These are phyloP conservation scores for Exophiala aquamarina DNA, from an alignment of 2,329 filamentous ascomycete genomes.

Conservation along the genomic window DNA sequence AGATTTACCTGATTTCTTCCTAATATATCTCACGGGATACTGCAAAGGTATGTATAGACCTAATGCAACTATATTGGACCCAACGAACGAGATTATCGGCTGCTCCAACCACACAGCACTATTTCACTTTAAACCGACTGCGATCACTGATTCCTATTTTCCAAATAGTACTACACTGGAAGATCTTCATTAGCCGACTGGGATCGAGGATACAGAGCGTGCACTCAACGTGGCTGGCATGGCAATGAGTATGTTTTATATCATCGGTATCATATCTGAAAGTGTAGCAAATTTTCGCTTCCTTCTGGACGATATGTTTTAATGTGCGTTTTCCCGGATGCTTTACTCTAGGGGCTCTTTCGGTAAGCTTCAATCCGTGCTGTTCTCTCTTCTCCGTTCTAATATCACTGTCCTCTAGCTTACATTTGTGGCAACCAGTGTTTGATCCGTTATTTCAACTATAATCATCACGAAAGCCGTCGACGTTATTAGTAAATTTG, in stretches of 20 bases:
- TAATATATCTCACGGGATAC: conserved; percentile 60
- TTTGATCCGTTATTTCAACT: conserved; percentile 50
- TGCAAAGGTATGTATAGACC: conserved; percentile 49
- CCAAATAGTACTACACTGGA: conserved; percentile 48
- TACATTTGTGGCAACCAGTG: background rate
- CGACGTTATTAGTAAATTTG: conserved; percentile 55
- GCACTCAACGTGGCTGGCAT: conserved; percentile 50
- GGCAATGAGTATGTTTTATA: conserved; percentile 60
- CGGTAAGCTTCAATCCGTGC: conserved; percentile 3
- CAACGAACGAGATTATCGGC: conserved; percentile 51
- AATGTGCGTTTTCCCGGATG: too few relatives aligned
- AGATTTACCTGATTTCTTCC: conserved; percentile 61
- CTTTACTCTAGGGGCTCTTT: background rate
- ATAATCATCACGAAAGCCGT: conserved; percentile 58
- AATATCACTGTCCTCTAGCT: too few relatives aligned
- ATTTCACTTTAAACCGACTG: conserved; percentile 57
- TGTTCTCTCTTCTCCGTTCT: too few relatives aligned
- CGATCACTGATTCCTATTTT: conserved; percentile 50
- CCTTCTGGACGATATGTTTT: background rate
- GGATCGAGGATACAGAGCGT: conserved; percentile 54
- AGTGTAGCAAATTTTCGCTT: conserved; percentile 48
- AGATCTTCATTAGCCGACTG: conserved; percentile 56
- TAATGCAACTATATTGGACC: conserved; percentile 34
- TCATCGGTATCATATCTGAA: conserved; percentile 55
- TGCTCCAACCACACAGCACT: conserved; percentile 56